Evolutionary conservation across 768 basidiomycete genomes (phyloP).

Genomic region (Boletus subparvulus): DNA sequence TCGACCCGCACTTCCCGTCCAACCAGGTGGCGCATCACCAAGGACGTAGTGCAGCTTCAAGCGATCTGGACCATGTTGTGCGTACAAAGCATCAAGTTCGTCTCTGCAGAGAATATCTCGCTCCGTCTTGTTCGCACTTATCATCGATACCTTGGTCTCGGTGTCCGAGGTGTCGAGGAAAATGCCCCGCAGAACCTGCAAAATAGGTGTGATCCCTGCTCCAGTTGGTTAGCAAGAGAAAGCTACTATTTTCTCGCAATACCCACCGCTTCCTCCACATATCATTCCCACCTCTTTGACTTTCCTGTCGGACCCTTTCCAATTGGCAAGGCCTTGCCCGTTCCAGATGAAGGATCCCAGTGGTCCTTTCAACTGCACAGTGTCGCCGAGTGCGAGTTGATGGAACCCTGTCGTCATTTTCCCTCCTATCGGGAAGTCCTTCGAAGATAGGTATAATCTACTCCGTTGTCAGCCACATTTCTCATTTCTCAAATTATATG

Average conservation of each 20-base stretch:
- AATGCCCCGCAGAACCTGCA: conserved; percentile 53
- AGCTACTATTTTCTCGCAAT: not conserved
- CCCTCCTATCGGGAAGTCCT: conserved; percentile 44
- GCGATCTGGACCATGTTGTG: conserved; percentile 28
- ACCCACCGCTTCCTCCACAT: conserved; percentile 55
- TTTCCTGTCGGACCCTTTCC: conserved; percentile 36
- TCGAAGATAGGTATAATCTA: conserved; percentile 46
- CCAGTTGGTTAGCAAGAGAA: not conserved
- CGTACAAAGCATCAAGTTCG: conserved; percentile 44
- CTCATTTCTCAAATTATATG: not conserved
- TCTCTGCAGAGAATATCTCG: conserved; percentile 52
- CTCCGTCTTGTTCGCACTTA: conserved; percentile 47
- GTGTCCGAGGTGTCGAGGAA: conserved; percentile 39
- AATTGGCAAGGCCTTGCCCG: conserved; percentile 38
- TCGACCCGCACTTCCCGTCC: conserved; percentile 43
- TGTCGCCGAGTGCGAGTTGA: conserved; percentile 48
- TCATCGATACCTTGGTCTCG: conserved; percentile 44
- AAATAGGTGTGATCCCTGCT: conserved; percentile 54
- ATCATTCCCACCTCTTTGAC: conserved; percentile 50
- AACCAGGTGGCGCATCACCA: conserved; percentile 31
- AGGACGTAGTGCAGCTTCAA: conserved; percentile 48
- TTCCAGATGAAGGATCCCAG: conserved; percentile 56
- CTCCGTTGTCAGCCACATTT: conserved; percentile 2
- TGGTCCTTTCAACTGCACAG: conserved; percentile 58
- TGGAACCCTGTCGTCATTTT: conserved; percentile 50